Evolutionary conservation across 768 basidiomycete species (phyloP).

Genomic region (Gymnopilus dilepis): DNA sequence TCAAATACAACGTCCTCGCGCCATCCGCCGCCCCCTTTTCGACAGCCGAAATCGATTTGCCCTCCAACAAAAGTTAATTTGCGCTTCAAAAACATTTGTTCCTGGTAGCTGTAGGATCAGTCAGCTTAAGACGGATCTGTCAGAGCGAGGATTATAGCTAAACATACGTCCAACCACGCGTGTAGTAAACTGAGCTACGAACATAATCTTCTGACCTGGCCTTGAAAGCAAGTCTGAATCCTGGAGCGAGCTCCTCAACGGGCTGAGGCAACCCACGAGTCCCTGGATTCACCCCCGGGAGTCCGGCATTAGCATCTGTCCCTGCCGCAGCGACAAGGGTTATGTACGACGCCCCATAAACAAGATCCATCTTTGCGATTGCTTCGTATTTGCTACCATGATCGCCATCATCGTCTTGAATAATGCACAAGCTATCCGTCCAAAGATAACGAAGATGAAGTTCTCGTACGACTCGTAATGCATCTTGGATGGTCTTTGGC

Average conservation of each 20-base stretch:
- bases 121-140: background rate
- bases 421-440: slow-evolving; percentile 17
- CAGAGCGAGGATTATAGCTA: background rate
- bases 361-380: slow-evolving; percentile 16
- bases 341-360: slow-evolving; percentile 13
- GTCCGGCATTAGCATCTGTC: slow-evolving; percentile 12
- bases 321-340: slow-evolving; percentile 13
- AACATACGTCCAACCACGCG: slow-evolving; percentile 17
- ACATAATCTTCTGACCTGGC: background rate
- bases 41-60: slow-evolving; percentile 1
- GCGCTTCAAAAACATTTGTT: background rate
- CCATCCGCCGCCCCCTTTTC: background rate
- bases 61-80: slow-evolving; percentile 9
- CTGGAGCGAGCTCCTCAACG: slow-evolving; percentile 11
- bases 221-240: slow-evolving; percentile 13
- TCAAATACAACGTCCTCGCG: background rate
- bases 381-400: slow-evolving; percentile 11
- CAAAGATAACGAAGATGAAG: slow-evolving; percentile 12
- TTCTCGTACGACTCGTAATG: slow-evolving; percentile 8
- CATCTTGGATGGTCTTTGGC: slow-evolving; percentile 15
- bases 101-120: background rate
- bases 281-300: slow-evolving; percentile 17
- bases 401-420: slow-evolving; percentile 12
- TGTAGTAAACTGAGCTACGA: background rate
- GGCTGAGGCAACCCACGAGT: slow-evolving; percentile 2